Conservation (phyloP, 495 filamentous ascomycete genomes). For the Annulohypoxylon nitens region DNA sequence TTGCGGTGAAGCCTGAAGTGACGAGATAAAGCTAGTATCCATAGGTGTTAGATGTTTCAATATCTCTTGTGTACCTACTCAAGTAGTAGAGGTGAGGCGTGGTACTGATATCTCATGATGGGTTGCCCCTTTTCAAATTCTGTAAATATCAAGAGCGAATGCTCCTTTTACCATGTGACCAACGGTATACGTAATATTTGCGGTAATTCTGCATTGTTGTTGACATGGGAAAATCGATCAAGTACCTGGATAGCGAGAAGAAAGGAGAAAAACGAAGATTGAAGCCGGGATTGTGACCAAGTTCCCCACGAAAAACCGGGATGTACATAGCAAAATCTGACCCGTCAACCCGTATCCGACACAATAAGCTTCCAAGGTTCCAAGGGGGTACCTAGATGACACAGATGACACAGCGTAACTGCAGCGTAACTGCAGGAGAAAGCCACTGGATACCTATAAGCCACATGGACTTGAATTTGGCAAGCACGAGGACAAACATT, state of each 20-base stretch:
- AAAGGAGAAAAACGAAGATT: not conserved
- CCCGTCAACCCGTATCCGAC: constrained; percentile 18
- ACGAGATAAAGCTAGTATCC: not conserved
- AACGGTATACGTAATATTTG: not conserved
- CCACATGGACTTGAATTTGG: constrained; percentile 25
- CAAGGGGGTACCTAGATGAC: not conserved
- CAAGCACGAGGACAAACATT: constrained; percentile 30
- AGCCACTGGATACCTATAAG: constrained; percentile 20
- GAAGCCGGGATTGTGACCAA: not conserved
- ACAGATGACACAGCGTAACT: not conserved
- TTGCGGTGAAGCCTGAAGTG: constrained; percentile 21
- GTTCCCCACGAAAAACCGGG: constrained; percentile 4
- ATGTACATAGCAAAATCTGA: constrained; percentile 10
- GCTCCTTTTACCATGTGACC: not conserved
- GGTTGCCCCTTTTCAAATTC: not conserved
- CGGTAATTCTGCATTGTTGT: not conserved
- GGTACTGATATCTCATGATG: not conserved
- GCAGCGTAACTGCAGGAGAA: constrained; percentile 6
- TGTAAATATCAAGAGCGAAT: not conserved
- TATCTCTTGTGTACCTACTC: too few relatives aligned
- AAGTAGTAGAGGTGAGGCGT: not conserved
- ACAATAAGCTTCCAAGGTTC: constrained; percentile 6
- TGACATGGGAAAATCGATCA: too few relatives aligned
- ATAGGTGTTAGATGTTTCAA: too few relatives aligned
- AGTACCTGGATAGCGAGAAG: not conserved